Percentiles rank a stretch among this genome's conserved stretches.
Conservation (phyloP, 371 early-diverging fungal species). For the Mortierella sp. region DNA sequence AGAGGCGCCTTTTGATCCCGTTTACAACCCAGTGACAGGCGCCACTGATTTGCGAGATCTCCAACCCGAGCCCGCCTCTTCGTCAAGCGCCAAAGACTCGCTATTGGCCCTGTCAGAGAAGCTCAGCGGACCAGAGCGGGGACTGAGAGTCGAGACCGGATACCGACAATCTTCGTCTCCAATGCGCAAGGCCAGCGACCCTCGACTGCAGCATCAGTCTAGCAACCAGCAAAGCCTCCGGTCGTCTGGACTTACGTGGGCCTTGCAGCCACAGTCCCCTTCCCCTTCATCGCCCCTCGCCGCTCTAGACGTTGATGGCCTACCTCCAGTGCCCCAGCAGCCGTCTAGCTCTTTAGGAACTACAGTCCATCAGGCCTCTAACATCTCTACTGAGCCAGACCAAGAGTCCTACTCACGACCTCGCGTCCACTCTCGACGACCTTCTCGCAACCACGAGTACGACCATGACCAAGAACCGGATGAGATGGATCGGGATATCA, state of each 20-base stretch:
- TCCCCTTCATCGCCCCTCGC: neutral
- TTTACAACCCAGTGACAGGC: conserved; percentile 3
- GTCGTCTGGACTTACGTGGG: conserved; percentile 31
- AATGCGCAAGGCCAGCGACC: conserved; percentile 12
- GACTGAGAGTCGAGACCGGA: conserved; percentile 12
- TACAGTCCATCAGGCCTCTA: neutral
- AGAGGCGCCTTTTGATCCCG: neutral
- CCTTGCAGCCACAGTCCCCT: conserved; percentile 14
- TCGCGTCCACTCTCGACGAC: conserved; percentile 23
- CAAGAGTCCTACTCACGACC: neutral
- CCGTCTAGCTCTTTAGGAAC: neutral
- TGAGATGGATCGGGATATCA: conserved; percentile 16
- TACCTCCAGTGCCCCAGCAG: conserved; percentile 9
- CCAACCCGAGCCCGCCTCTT: neutral
- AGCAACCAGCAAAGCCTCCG: conserved; percentile 18
- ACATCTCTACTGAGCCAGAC: neutral
- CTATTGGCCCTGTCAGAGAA: neutral
- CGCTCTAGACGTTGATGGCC: conserved; percentile 9
- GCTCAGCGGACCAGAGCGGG: neutral
- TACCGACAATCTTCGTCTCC: neutral
- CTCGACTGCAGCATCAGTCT: conserved; percentile 13
- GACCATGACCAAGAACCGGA: conserved; percentile 10
- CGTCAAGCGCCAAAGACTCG: neutral
- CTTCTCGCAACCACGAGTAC: conserved; percentile 21
- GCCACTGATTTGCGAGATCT: conserved; percentile 22